Evolutionary conservation across 83 land plant species (phyloP).

Genomic region (Picea abies): DNA sequence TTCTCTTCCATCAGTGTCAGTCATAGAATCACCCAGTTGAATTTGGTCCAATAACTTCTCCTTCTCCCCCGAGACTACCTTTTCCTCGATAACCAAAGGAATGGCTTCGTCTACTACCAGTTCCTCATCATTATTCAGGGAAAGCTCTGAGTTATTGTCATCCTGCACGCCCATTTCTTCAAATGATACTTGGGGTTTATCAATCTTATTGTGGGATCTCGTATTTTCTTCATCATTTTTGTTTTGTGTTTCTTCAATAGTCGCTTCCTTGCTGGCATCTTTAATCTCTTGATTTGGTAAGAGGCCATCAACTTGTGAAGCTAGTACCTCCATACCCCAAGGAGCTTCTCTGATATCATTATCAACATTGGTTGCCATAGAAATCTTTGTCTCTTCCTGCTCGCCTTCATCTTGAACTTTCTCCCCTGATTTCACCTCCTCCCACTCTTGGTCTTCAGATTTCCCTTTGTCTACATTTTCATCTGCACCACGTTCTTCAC

Average conservation of each 20-base stretch:
- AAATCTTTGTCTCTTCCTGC: background rate
- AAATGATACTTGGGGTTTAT: background rate
- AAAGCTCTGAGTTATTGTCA: constrained; percentile 2
- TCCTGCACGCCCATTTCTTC: background rate
- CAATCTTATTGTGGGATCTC: background rate
- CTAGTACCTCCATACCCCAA: background rate
- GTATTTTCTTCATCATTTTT: background rate
- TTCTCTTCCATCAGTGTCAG: constrained; percentile 4
- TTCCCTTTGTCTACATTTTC: background rate
- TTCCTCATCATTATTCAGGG: background rate
- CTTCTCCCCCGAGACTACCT: constrained; percentile 7
- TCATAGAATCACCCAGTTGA: constrained; percentile 2
- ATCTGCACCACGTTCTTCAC: background rate
- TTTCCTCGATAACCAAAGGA: constrained; percentile 12
- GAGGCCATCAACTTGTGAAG: background rate
- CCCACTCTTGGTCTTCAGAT: background rate
- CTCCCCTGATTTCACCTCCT: background rate
- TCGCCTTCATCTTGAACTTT: background rate
- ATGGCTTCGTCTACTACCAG: constrained; percentile 12
- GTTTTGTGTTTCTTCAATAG: background rate
- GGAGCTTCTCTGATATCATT: background rate
- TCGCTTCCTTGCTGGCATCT: background rate
- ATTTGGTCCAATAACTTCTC: background rate
- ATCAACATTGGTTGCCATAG: background rate
- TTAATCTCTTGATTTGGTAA: background rate